These are phyloP conservation scores for Caryopteris hybrid DNA, from an alignment of 305 asterid genomes.

Conservation along the genomic window DNA sequence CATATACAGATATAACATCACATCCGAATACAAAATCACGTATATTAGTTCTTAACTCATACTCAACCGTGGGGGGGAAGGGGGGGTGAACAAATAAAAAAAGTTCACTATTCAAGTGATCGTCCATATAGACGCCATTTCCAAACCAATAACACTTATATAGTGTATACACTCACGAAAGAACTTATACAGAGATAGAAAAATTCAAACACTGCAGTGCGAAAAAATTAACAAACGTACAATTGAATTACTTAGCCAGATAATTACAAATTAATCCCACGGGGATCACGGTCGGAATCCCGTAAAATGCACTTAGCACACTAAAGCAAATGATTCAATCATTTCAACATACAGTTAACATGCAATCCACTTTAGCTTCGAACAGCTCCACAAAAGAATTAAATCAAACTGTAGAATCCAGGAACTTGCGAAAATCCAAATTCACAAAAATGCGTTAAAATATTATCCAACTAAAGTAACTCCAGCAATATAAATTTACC, in stretches of 20 bases:
- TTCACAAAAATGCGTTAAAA: conserved; percentile 7
- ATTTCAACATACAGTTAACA: conserved; percentile 21
- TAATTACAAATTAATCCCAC: not conserved
- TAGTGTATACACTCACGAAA: not conserved
- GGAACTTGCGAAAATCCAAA: not conserved
- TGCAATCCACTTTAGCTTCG: conserved; percentile 12
- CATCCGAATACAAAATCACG: conserved; percentile 2
- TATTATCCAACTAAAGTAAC: conserved; percentile 10
- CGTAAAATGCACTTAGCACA: not conserved
- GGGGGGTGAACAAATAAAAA: not conserved
- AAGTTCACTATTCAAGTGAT: not conserved
- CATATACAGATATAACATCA: conserved; percentile 1
- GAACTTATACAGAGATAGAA: not conserved
- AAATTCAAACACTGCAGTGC: not conserved
- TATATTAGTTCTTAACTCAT: not conserved
- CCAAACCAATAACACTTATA: not conserved
- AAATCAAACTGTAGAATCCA: not conserved
- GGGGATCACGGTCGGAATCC: conserved; percentile 13
- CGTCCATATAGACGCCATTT: not conserved
- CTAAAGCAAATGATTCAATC: conserved; percentile 6
- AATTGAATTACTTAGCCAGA: conserved; percentile 5
- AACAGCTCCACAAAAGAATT: conserved; percentile 4
- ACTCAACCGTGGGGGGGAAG: not conserved
- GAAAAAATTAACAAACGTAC: not conserved
- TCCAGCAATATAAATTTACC: conserved; percentile 14